Evolutionary conservation across 129 eudicot species (phyloP), one percentile per base, ranked within the genome.

Genomic region (Kitagawia praeruptora): DNA sequence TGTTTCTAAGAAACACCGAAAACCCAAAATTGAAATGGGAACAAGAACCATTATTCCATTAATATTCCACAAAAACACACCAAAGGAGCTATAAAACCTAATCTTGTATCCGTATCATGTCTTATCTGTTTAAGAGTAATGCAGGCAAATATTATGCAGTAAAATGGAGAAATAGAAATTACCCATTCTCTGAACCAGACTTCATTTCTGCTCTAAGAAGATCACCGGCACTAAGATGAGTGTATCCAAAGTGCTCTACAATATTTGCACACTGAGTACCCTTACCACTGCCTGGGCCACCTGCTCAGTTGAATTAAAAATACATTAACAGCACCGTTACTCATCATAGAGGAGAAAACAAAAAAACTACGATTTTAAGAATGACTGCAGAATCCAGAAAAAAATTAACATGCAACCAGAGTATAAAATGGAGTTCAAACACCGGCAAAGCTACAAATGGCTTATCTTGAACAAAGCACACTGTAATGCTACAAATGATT

Each of bases 261-360:
- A 96, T 96, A 80, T 96, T 96, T 78, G 93, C 90, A 84, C 99
- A 96, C 79, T 96, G 99, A 77, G 99, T 96, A 38, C 99, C 99
- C 89, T 96, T 96, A 44, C 99, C 99, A 79, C 99, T 96, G 77
- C 99, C 99, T 16, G 99, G 99, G 66, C 99, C 99, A 82, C 99
- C 99, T 96, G 91, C 75, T 87, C 86, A 83, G 18, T 63, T 79
- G 79, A 18, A 77, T 14, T 4, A 75, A 56, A 0, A 54, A 79
- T 75, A 47, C 45, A 69, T 38, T 3, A 37, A 0, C 12, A 21
- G 54, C 1, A 67, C 5, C 73, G 14, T 13, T 5, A 67, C 39
- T 27, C 41, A 67, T 14, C 8, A 28, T 66, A 67, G 42, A 67
- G 73, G 73, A 67, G 34, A 67, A 31, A 31, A 67, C 19, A 67